Evolutionary conservation across 2,329 filamentous ascomycete genomes (phyloP), one percentile per base, ranked within the genome.

Genomic region (Graphiopsis chlorocephala): DNA sequence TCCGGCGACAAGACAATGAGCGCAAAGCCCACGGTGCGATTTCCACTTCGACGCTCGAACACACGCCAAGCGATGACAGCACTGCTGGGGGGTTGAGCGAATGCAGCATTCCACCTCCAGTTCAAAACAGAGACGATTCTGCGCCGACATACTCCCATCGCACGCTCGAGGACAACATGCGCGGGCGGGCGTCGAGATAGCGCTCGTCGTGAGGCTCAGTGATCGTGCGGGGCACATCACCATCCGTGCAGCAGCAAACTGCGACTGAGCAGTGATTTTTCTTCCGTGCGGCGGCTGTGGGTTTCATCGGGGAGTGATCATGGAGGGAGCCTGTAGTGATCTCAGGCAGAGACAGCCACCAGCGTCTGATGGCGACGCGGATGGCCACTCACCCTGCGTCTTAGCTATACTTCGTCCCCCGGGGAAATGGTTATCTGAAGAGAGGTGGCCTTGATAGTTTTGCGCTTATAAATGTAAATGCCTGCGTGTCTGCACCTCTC

Each of bases 91-190:
- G 50, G 15, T 55, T 55, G 50, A 55, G 50, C 50, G 50, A 55
- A 31, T 55, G 50, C 50, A 55, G 50, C 50, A 55, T 55, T 31
- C 50, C 50, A 55, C 50, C 50, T 55, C 50, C 50, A 20, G 26
- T 55, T n/a, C 50, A 55, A 12, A 55, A 55, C 28, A 55, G 50
- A 55, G 50, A 55, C n/a, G 26, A 55, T 55, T 55, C 50, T 55
- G 50, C 50, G 50, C 50, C 50, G 26, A 55, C 50, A 20, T 55
- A 55, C n/a, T 55, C 50, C 50, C 50, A 55, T 55, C 50, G 50
- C 15, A 55, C 50, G 50, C 50, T 55, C 50, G 50, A 55, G 5
- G 50, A 55, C 50, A 55, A 55, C 26, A 55, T 55, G 50, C 50
- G n/a, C 15, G 50, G 26, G 50, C 50, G 15, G 50, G 15, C 50